A percentile compares a stretch with the other conserved stretches of the same genome.
phyloP scores from a whole-genome alignment of 352 stramenopile species.

The Phytophthora multivora region DNA sequence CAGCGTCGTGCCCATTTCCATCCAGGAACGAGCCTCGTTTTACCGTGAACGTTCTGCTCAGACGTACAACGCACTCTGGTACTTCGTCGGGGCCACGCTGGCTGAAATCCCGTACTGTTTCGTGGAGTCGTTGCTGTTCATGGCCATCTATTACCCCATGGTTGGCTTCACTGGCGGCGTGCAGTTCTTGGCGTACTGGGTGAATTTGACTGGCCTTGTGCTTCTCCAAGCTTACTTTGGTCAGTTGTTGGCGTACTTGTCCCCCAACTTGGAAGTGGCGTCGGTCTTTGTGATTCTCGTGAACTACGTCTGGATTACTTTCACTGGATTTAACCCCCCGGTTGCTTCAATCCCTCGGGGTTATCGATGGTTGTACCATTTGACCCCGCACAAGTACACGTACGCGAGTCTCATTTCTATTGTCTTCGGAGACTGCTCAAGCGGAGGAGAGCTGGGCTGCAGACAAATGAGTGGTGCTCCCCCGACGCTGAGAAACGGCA shows the following conservation, averaged over 20 bases:
- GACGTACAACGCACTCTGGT: conserved; percentile 30
- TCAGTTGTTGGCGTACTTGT: conserved; percentile 31
- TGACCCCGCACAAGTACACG: conserved; percentile 16
- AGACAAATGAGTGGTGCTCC: conserved; percentile 10
- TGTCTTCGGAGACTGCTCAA: conserved; percentile 16
- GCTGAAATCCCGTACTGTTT: conserved; percentile 27
- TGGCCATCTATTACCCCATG: conserved; percentile 26
- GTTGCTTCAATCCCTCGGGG: conserved; percentile 1
- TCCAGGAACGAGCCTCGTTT: conserved; percentile 19
- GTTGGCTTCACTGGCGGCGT: conserved; percentile 35
- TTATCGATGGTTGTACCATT: conserved; percentile 18
- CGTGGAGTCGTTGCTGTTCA: conserved; percentile 14
- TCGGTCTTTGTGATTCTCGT: conserved; percentile 15
- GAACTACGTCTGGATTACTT: conserved; percentile 8
- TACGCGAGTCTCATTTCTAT: conserved; percentile 12
- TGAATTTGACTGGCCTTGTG: conserved; percentile 32
- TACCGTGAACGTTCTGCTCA: conserved; percentile 26
- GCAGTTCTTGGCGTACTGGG: conserved; percentile 60
- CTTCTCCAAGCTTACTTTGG: conserved; percentile 28
- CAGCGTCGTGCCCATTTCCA: conserved; percentile 17
- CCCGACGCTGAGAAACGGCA: conserved; percentile 1
- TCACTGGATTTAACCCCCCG: conserved; percentile 19
- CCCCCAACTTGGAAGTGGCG: conserved; percentile 13
- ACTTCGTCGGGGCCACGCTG: conserved; percentile 21
- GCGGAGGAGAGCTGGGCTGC: conserved; percentile 6